Conservation (phyloP, 495 filamentous ascomycete genomes). For the Cercophora sp. region DNA sequence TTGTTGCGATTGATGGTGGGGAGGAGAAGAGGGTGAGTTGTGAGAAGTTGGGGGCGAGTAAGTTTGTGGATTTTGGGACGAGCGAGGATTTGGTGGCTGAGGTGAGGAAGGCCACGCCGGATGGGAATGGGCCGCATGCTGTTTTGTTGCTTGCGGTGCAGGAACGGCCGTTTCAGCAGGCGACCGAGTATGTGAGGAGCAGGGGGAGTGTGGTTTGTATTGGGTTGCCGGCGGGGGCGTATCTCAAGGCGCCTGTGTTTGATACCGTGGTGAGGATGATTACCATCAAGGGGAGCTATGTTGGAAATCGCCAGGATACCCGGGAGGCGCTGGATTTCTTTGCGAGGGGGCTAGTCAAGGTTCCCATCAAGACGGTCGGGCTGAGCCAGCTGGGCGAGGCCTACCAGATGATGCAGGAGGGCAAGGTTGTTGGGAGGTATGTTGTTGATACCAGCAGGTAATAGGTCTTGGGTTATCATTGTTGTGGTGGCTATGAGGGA, state of each 20-base stretch:
- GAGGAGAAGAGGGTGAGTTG: conserved; percentile 72
- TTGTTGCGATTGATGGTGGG: conserved; percentile 75
- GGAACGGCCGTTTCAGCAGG: conserved; percentile 94
- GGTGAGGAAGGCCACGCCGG: conserved; percentile 71
- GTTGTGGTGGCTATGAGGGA: no score
- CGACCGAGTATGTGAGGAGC: conserved; percentile 73
- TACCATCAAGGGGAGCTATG: conserved; percentile 87
- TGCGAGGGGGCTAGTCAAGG: conserved; percentile 73
- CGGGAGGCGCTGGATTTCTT: conserved; percentile 88
- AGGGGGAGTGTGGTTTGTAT: conserved; percentile 79
- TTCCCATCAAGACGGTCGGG: conserved; percentile 78
- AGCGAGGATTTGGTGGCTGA: conserved; percentile 74
- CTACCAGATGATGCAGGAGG: conserved; percentile 68
- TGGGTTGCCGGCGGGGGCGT: conserved; percentile 75
- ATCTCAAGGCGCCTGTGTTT: conserved; percentile 78
- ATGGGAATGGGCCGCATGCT: conserved; percentile 81
- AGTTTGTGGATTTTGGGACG: conserved; percentile 74
- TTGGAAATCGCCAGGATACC: conserved; percentile 82
- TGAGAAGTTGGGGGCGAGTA: conserved; percentile 59
- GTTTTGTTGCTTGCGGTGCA: conserved; percentile 79
- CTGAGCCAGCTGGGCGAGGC: conserved; percentile 73
- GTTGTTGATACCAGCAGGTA: conserved; percentile 67
- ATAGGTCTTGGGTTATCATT: neutral
- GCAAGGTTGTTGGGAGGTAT: conserved; percentile 82
- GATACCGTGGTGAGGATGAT: conserved; percentile 82